Base-by-base conservation (phyloP, 306 rosid genomes). In the Prunus kanzakura region DNA sequence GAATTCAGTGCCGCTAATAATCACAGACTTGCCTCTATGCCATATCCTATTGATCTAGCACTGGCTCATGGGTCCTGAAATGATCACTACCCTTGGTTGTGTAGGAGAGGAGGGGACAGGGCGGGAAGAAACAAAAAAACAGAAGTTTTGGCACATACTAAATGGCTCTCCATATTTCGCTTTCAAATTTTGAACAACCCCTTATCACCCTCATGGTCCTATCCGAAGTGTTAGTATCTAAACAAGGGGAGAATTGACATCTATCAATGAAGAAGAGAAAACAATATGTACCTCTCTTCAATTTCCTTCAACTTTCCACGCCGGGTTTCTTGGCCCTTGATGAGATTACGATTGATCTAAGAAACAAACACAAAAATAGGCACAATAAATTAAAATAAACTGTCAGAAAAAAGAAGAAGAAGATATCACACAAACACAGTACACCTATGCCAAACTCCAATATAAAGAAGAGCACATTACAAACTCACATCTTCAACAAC, bases 251-350 rank as follows among this genome's bases (percentile, higher is more conserved):
- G 41, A 1, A 43, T 62, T 64, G 51, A 18, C 38, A 64, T 64
- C 30, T 71, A 54, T 29, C 58, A 3, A 67, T 52, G n/a, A 69
- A 49, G 61, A 25, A 63, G 38, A 35, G 7, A 30, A 69, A 72
- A n/a, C 65, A 60, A 63, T 8, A 60, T 11, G 71, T 87, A 95
- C 97, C 99, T 88, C 76, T 95, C 91, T 79, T 86, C 93, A 81
- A 78, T 86, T 86, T 87, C 93, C 79, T 92, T 89, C 80, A 79
- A 82, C 79, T 86, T 90, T 22, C 76, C 80, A 46, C 91, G 73
- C 89, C 81, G 86, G 51, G 60, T 64, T 78, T 90, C 89, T 91
- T 92, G 97, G 81, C 84, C 87, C 91, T 91, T 85, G 64, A 95
- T 90, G 82, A 92, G 90, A 60, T 80, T 86, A 58, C 82, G 85